Percentiles rank a stretch among this genome's conserved stretches.
phyloP scores from a whole-genome alignment of 228 moss, liverwort and hornwort genomes.

The Sphagnum fallax region DNA sequence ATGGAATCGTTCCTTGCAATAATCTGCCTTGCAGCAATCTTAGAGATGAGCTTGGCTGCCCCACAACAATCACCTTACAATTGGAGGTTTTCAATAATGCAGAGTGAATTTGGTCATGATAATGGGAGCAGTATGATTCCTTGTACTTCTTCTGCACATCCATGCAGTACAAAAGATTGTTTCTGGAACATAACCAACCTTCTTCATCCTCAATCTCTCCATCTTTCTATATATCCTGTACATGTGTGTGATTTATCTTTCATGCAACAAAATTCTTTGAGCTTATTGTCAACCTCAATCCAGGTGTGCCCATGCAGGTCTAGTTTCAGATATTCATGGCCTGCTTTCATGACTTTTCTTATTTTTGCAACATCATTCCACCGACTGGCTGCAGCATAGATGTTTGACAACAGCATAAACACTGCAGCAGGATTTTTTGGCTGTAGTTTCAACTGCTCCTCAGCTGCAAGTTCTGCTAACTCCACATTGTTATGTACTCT shows the following conservation, averaged over 20 bases:
- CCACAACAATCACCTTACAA: too few species aligned
- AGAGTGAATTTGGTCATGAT: too few species aligned
- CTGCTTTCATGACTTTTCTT: conserved; percentile 30
- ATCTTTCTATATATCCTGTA: not conserved
- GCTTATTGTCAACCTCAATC: not conserved
- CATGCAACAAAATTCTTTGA: not conserved
- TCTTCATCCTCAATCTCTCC: not conserved
- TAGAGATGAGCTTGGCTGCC: too few species aligned
- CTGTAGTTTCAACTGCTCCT: conserved; percentile 22
- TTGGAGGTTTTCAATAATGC: too few species aligned
- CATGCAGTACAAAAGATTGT: not conserved
- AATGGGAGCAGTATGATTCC: too few species aligned
- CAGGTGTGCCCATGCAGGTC: not conserved
- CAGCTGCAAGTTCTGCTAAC: conserved; percentile 36
- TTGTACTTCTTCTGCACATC: too few species aligned
- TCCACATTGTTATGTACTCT: conserved; percentile 20
- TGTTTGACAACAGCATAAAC: conserved; percentile 34
- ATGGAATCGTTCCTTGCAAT: too few species aligned
- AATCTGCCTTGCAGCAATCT: too few species aligned
- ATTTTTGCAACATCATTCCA: conserved; percentile 30
- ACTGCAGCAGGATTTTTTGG: conserved; percentile 15
- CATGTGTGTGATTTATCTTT: not conserved
- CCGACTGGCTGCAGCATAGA: conserved; percentile 39
- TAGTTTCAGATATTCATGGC: too few species aligned
- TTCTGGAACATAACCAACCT: not conserved